Evolutionary conservation across 768 basidiomycete species (phyloP), one percentile per base, ranked within the genome.

Genomic region (button mushroom (Agaricus bisporus)): DNA sequence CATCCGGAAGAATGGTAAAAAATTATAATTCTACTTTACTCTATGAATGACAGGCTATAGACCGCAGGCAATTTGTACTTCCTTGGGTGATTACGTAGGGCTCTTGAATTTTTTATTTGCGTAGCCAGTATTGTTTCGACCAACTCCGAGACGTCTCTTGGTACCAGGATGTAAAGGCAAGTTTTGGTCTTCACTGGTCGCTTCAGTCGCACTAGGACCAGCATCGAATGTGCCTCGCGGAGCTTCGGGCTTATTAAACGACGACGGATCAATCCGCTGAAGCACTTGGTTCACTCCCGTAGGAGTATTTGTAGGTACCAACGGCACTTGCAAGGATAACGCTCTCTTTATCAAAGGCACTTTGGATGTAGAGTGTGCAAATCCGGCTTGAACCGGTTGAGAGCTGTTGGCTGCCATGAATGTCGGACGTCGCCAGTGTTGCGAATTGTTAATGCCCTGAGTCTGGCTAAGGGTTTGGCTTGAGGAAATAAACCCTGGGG

Each of bases 81-180:
- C 22, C 4, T 22, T n/a, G 12, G 4, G 38, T 1, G 15, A 12
- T 68, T 53, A 72, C 42, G 65, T 66, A 38, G 78, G 82, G n/a
- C 70, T 63, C 66, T 84, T 86, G 73, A 85, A 86, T 67, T 82
- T 86, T 67, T 86, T 87, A 65, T 85, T 87, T 20, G 78, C 60
- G 61, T 86, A 86, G 3, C 80, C 78, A 22, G 58, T 66, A 6
- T 64, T 66, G 4, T 65, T 64, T 59, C 79, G 70, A 15, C 81
- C 82, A 82, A 86, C 84, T 0, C 85, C 85, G 49, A 86, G 67
- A 41, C 82, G 72, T 54, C 82, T 73, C 60, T 85, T 86, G 15
- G 64, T 64, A 28, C 74, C 76, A 25, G 28, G 28, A 41, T 20
- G n/a, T 20, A 29, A 49, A 22, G 25, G 17, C 17, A 39, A 25